A percentile compares a stretch with the other conserved stretches of the same genome.
These are phyloP conservation scores for Murraya paniculata DNA, from an alignment of 345 rosid genomes.

Conservation along the genomic window DNA sequence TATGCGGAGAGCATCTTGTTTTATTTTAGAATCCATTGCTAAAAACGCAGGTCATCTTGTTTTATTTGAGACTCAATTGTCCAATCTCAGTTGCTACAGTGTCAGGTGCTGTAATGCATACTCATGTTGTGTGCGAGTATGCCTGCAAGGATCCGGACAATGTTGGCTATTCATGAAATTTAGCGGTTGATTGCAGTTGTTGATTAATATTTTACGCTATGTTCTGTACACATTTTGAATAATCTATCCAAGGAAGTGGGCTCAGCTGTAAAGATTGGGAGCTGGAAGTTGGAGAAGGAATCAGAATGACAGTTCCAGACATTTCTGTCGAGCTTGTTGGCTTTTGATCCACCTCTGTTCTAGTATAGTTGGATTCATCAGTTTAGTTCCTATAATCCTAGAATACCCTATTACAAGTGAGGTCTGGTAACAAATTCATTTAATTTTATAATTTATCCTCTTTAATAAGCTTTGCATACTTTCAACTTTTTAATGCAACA, in stretches of 20 bases:
- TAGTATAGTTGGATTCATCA: neutral
- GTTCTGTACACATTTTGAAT: slow-evolving; percentile 52
- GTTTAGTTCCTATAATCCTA: neutral
- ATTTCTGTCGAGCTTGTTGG: neutral
- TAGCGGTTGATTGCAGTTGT: neutral
- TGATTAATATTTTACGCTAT: neutral
- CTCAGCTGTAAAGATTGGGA: slow-evolving; percentile 66
- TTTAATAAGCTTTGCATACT: neutral
- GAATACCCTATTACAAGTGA: neutral
- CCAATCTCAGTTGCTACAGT: neutral
- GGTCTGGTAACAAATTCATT: neutral
- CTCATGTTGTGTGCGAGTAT: neutral
- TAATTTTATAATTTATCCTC: neutral
- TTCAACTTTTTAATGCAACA: neutral
- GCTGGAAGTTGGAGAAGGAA: slow-evolving; percentile 96
- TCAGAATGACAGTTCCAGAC: slow-evolving; percentile 5
- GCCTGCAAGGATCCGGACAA: neutral
- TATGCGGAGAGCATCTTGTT: slow-evolving; percentile 19
- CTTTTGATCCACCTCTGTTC: neutral
- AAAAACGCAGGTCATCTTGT: neutral
- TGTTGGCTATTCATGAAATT: neutral
- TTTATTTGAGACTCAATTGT: neutral
- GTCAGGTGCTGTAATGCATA: too few relatives aligned
- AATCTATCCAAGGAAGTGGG: slow-evolving; percentile 77
- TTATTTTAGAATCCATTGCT: neutral